Evolutionary conservation across 2,329 filamentous ascomycete genomes (phyloP), one percentile per base, ranked within the genome.

Genomic region (Talaromyces sp.): DNA sequence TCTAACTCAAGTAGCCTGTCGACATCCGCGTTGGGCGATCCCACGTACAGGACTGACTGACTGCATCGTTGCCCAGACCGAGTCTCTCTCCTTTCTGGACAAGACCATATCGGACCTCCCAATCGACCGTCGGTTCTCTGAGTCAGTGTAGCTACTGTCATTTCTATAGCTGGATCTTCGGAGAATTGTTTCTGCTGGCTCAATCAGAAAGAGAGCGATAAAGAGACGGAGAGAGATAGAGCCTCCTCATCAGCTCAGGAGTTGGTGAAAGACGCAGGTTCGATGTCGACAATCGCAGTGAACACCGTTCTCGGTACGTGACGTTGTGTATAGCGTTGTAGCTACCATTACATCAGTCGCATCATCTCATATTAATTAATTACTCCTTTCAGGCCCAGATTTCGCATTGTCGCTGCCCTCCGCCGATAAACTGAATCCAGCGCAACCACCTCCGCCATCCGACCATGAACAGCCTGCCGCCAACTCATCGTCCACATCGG

Each of bases 231-330:
- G 76, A 77, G 75, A 69, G 71, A 65, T 71, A 73, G 70, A 70
- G 69, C 72, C 72, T 71, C 71, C 64, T 69, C 70, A 67, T 71
- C 72, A 65, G 72, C 71, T 70, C 73, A 72, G 54, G 70, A 71
- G 68, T 68, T 70, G 67, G 68, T 72, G 60, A 68, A 68, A 65
- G 70, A 70, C 71, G 70, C 75, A 71, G 72, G 70, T 68, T 69
- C 74, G 70, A 78, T 78, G 75, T 69, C 73, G 70, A 64, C 75
- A 47, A 54, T 51, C 47, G 64, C 59, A 66, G 53, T 36, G 31
- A 61, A 56, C 17, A 36, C 53, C 60, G 49, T 53, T 51, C n/a
- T 38, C 53, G 64, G 64, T 66, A 58, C 51, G 60, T 38, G 34
- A 27, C 56, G 13, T 43, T n/a, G 25, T 29, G 6, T 27, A 17